phyloP scores from a whole-genome alignment of 1,139 yeast genomes.

The Barnettozyma hawaiiensis region DNA sequence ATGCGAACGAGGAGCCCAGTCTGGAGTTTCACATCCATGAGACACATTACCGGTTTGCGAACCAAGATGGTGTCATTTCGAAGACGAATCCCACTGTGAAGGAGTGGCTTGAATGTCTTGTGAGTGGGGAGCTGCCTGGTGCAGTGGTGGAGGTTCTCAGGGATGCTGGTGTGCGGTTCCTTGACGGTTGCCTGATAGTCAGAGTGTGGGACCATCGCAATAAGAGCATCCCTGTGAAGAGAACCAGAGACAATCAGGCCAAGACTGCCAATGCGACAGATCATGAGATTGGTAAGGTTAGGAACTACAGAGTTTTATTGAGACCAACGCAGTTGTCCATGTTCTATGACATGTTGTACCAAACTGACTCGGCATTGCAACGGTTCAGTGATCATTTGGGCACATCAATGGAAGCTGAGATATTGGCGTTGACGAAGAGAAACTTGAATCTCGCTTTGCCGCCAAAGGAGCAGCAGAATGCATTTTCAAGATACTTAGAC shows the following conservation, averaged over 20 bases:
- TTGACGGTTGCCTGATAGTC: conserved; percentile 84
- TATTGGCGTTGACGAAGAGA: conserved; percentile 69
- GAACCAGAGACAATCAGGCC: neutral
- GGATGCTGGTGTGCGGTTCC: conserved; percentile 76
- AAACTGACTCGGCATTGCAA: conserved; percentile 65
- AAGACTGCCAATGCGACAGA: neutral
- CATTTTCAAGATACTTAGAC: neutral
- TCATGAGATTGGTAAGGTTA: conserved; percentile 32
- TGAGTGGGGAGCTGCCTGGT: conserved; percentile 79
- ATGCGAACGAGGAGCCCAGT: conserved; percentile 73
- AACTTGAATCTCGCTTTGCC: conserved; percentile 72
- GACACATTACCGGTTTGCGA: conserved; percentile 61
- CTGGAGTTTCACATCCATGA: conserved; percentile 86
- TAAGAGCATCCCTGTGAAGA: conserved; percentile 1
- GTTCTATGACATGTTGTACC: conserved; percentile 79
- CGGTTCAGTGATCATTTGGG: conserved; percentile 76
- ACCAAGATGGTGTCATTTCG: conserved; percentile 74
- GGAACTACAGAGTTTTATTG: conserved; percentile 68
- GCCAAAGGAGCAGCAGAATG: conserved; percentile 32
- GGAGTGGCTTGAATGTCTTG: conserved; percentile 71
- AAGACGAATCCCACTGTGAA: conserved; percentile 75
- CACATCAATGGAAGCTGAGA: conserved; percentile 76
- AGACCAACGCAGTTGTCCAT: conserved; percentile 76
- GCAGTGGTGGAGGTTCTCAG: conserved; percentile 84
- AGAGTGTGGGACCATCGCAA: conserved; percentile 71